These are phyloP conservation scores for Hamigera avellanea DNA, from an alignment of 495 filamentous ascomycete genomes.

Conservation along the genomic window DNA sequence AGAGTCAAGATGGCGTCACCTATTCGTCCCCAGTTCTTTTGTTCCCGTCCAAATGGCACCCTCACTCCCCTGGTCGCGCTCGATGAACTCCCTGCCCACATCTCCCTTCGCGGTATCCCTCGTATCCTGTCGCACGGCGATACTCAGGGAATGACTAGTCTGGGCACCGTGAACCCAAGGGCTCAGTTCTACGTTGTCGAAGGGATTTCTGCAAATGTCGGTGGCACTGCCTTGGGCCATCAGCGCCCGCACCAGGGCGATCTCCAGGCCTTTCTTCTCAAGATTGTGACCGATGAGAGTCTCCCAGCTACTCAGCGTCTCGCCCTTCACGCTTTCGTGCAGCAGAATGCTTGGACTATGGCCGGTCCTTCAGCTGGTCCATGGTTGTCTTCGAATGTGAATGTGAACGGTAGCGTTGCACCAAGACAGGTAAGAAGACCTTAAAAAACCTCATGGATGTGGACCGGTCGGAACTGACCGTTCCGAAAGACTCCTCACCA, in stretches of 20 bases:
- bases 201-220: constrained; percentile 9
- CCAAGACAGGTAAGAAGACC: constrained; percentile 13
- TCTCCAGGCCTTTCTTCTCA: constrained; percentile 11
- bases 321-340: constrained; percentile 10
- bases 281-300: constrained; percentile 14
- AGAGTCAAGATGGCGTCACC: constrained; percentile 13
- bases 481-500: constrained; percentile 1
- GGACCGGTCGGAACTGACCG: too few species aligned
- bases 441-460: too few species aligned
- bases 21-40: constrained; percentile 37
- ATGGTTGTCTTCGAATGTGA: constrained; percentile 10
- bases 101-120: constrained; percentile 24
- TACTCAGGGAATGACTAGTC: constrained; percentile 34
- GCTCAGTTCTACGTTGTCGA: constrained; percentile 25
- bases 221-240: constrained; percentile 4
- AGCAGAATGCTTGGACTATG: constrained; percentile 7
- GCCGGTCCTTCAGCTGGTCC: constrained; percentile 4
- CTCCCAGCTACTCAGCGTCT: constrained; percentile 11
- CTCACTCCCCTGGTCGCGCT: constrained; percentile 52
- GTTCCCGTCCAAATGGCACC: constrained; percentile 43
- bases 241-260: constrained; percentile 11
- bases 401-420: constrained; percentile 1
- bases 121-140: constrained; percentile 21
- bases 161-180: constrained; percentile 22
- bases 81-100: constrained; percentile 44